phyloP scores from a whole-genome alignment of 2,329 filamentous ascomycete species.

The Ramichloridium luteum region DNA sequence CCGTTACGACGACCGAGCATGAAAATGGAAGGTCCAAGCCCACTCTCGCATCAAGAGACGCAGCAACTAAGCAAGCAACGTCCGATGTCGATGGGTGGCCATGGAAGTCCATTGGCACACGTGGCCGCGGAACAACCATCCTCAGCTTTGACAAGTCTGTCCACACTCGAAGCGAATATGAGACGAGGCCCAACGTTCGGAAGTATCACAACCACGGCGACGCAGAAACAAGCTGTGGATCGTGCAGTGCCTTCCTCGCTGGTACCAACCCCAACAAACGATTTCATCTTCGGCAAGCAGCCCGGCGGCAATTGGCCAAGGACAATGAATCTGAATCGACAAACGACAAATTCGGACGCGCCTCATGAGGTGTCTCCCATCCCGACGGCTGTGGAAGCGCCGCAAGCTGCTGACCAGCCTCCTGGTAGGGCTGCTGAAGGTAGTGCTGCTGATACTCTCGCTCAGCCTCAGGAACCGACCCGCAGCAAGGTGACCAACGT shows the following conservation, averaged over 20 bases:
- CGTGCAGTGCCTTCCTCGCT: too few species aligned
- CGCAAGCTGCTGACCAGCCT: not conserved
- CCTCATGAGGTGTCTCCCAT: not conserved
- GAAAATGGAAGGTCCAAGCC: conserved; percentile 7
- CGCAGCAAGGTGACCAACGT: not conserved
- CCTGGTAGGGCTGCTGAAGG: not conserved
- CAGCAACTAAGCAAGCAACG: conserved; percentile 1
- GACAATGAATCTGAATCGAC: not conserved
- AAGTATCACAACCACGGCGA: too few species aligned
- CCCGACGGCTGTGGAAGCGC: not conserved
- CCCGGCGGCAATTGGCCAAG: too few species aligned
- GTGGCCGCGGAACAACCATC: too few species aligned
- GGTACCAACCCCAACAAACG: too few species aligned
- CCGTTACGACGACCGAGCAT: conserved; percentile 27
- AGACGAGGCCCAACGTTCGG: too few species aligned
- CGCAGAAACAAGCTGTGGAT: too few species aligned
- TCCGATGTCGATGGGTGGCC: not conserved
- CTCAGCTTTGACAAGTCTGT: too few species aligned
- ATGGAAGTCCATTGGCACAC: not conserved
- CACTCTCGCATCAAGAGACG: not conserved
- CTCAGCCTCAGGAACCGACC: not conserved
- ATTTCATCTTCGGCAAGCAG: too few species aligned
- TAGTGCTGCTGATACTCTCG: conserved; percentile 1
- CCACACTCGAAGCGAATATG: too few species aligned
- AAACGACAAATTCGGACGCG: not conserved